Evolutionary conservation across 2,329 filamentous ascomycete genomes (phyloP), one percentile per base, ranked within the genome.

Genomic region (Colletotrichum salicis): DNA sequence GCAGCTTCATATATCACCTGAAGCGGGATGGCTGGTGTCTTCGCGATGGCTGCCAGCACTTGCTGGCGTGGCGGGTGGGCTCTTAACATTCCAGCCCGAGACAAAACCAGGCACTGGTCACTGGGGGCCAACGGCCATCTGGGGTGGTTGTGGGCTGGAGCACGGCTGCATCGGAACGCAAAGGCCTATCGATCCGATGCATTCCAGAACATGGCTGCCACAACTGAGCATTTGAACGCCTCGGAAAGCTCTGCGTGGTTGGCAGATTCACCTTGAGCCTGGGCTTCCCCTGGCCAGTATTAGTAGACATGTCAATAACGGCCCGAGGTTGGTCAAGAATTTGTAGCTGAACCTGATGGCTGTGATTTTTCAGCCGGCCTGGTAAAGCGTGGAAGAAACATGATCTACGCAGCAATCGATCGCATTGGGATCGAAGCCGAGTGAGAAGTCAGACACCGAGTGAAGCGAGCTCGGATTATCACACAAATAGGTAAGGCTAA

Each of bases 61-160:
- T 69, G 58, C 60, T 51, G 45, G 29, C 45, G 69, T 71, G 69
- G 69, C 69, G 37, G 69, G 69, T 48, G 69, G 58, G 33, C 27
- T 22, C 13, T 19, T 15, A 69, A 29, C 69, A 71, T 71, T 71
- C 65, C 69, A 69, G 22, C 27, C 24, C 51, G 27, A 54, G 58
- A 59, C 64, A 54, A 24, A 27, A 5, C 31, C n/a, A 19, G 35
- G n/a, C 24, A 29, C 27, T 22, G 22, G 19, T 13, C 19, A 51
- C 29, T 33, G 29, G 51, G 31, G 33, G 10, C 22, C 31, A 29
- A 15, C 7, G 8, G 33, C 19, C 27, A 33, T 31, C 24, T 60
- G 48, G 65, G 33, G 33, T 35, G 4, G 15, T 37, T 7, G 45
- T 33, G 51, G 31, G 27, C 15, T 22, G 37, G 15, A 19, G 37